Percentiles rank a stretch among this genome's conserved stretches.
phyloP scores from a whole-genome alignment of 2,329 filamentous ascomycete species.

The Monilinia vaccinii-corymbosi region DNA sequence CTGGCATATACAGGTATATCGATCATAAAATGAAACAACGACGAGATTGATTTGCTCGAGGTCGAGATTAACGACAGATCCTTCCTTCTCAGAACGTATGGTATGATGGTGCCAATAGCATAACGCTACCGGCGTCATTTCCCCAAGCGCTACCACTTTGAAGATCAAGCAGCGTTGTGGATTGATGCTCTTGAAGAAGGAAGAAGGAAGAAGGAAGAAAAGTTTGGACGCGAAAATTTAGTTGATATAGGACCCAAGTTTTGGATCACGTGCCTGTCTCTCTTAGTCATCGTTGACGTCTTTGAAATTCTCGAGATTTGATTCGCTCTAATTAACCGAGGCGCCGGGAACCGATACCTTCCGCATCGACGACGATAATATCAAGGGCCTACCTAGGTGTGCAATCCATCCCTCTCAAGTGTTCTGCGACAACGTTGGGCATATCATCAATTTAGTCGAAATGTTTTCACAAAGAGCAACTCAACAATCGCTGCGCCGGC shows the following conservation, averaged over 20 bases:
- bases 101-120: conserved; percentile 24
- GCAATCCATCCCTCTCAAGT: conserved; percentile 1
- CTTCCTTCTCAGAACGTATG: conserved; percentile 29
- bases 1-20: conserved; percentile 19
- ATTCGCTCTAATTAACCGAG: conserved; percentile 19
- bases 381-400: conserved; percentile 3
- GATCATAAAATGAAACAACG: conserved; percentile 35
- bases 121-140: conserved; percentile 25
- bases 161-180: conserved; percentile 26
- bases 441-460: conserved; percentile 19
- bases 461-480: conserved; percentile 37
- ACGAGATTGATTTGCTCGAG: conserved; percentile 29
- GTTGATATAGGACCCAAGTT: conserved; percentile 2
- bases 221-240: conserved; percentile 13
- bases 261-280: neutral
- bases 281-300: neutral
- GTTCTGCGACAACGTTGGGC: neutral
- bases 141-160: conserved; percentile 25
- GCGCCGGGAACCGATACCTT: conserved; percentile 15
- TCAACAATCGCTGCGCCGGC: conserved; percentile 36
- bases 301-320: conserved; percentile 14
- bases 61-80: conserved; percentile 35
- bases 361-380: conserved; percentile 23
- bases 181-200: conserved; percentile 28
- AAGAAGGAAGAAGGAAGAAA: no score